Conservation (phyloP, 805 yeast species). For the Cyberlindnera petersonii region DNA sequence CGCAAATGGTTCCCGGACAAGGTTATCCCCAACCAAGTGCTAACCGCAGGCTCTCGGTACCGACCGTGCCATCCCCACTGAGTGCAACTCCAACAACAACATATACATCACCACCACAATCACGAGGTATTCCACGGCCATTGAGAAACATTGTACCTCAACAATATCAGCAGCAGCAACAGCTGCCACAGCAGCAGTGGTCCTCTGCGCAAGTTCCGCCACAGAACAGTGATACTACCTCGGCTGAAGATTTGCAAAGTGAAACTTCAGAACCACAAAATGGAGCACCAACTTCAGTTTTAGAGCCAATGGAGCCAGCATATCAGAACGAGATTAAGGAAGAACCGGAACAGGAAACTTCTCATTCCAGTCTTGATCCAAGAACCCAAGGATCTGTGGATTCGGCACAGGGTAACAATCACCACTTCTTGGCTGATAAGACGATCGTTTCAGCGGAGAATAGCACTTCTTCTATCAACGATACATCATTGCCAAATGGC, state of each 20-base stretch:
- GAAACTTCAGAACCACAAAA: neutral
- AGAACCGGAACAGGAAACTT: neutral
- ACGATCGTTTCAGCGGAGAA: conserved; percentile 12
- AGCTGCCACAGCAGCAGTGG: neutral
- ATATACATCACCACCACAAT: neutral
- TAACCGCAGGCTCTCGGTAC: conserved; percentile 18
- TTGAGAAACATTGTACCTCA: neutral
- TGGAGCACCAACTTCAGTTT: too few relatives aligned
- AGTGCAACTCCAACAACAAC: conserved; percentile 4
- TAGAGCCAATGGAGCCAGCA: too few relatives aligned
- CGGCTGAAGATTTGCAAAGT: too few relatives aligned
- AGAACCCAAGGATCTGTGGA: neutral
- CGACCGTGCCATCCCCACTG: conserved; percentile 21
- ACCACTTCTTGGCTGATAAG: conserved; percentile 27
- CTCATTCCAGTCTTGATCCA: conserved; percentile 1
- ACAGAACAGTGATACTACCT: too few relatives aligned
- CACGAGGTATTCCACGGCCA: conserved; percentile 8
- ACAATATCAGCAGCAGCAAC: conserved; percentile 6
- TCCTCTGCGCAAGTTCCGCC: neutral
- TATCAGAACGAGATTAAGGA: too few relatives aligned
- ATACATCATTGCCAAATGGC: conserved; percentile 19
- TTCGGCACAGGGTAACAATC: conserved; percentile 8
- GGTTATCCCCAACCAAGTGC: conserved; percentile 1
- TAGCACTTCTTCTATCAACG: conserved; percentile 8
- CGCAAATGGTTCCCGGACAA: too few relatives aligned